Conservation (phyloP, 208 protist species). For the Lotmaria passim region DNA sequence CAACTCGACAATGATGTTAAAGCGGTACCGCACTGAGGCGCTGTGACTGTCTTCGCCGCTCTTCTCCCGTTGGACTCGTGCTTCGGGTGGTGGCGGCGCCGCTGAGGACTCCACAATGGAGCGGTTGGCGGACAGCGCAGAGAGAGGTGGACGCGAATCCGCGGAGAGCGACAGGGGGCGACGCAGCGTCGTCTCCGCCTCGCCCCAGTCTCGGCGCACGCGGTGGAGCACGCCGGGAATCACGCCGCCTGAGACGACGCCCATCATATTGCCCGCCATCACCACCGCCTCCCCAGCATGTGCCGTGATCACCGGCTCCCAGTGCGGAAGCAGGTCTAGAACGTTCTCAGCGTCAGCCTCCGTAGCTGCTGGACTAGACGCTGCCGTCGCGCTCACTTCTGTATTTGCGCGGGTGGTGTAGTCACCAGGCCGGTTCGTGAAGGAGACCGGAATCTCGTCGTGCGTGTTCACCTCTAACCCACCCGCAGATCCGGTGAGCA, state of each 20-base stretch:
- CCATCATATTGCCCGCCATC: conserved; percentile 50
- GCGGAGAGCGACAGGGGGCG: neutral
- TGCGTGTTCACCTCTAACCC: conserved; percentile 60
- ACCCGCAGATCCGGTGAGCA: conserved; percentile 52
- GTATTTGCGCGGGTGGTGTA: neutral
- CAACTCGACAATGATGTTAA: conserved; percentile 79
- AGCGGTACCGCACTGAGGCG: conserved; percentile 27
- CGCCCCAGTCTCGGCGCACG: conserved; percentile 56
- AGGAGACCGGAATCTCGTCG: conserved; percentile 8
- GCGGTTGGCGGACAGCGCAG: neutral
- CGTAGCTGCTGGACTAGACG: neutral
- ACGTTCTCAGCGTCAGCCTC: neutral
- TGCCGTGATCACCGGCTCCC: conserved; percentile 16
- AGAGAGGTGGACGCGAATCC: neutral
- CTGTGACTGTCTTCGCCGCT: neutral
- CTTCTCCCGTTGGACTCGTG: neutral
- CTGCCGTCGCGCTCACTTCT: neutral
- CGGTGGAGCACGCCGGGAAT: conserved; percentile 65
- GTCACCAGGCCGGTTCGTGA: conserved; percentile 8
- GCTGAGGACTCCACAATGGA: no score
- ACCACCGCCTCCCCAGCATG: conserved; percentile 37
- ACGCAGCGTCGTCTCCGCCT: neutral
- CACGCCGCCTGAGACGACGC: conserved; percentile 38
- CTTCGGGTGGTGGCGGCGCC: neutral
- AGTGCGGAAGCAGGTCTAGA: conserved; percentile 30